Percentiles rank a stretch among this genome's conserved stretches.
These are phyloP conservation scores for Microbotryum intermedium DNA, from an alignment of 1,284 basidiomycete species.

Conservation along the genomic window DNA sequence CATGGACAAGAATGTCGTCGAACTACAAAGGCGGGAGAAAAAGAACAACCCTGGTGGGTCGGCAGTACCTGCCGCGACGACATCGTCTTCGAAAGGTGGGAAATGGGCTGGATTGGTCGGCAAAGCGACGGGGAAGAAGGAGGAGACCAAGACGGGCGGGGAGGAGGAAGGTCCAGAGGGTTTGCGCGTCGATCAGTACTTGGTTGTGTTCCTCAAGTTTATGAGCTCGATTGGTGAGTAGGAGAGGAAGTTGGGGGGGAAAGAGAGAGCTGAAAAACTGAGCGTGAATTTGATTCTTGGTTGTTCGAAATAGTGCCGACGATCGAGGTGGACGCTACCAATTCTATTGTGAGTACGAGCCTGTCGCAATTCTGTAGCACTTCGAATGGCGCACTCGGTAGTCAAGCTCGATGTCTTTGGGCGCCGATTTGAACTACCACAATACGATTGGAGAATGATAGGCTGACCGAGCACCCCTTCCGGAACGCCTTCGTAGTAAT, in stretches of 20 bases:
- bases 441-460: too few relatives aligned
- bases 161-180: slow-evolving; percentile 70
- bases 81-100: not conserved
- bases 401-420: too few relatives aligned
- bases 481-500: too few relatives aligned
- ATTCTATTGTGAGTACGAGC: slow-evolving; percentile 19
- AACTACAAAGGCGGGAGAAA: slow-evolving; percentile 46
- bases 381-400: too few relatives aligned
- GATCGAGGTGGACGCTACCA: slow-evolving; percentile 55
- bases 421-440: too few relatives aligned
- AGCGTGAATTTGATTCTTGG: not conserved
- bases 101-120: slow-evolving; percentile 17
- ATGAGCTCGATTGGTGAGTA: slow-evolving; percentile 70
- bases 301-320: slow-evolving; percentile 53
- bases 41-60: not conserved
- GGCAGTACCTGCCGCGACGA: not conserved
- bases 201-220: slow-evolving; percentile 73
- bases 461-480: too few relatives aligned
- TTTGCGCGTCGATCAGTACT: slow-evolving; percentile 80
- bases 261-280: not conserved
- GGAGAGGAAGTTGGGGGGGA: not conserved
- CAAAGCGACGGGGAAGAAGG: slow-evolving; percentile 25
- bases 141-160: not conserved
- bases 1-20: slow-evolving; percentile 61
- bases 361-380: too few relatives aligned